These are phyloP conservation scores for Xerocomus nothofagi DNA, from an alignment of 1,284 basidiomycete genomes.

Conservation along the genomic window DNA sequence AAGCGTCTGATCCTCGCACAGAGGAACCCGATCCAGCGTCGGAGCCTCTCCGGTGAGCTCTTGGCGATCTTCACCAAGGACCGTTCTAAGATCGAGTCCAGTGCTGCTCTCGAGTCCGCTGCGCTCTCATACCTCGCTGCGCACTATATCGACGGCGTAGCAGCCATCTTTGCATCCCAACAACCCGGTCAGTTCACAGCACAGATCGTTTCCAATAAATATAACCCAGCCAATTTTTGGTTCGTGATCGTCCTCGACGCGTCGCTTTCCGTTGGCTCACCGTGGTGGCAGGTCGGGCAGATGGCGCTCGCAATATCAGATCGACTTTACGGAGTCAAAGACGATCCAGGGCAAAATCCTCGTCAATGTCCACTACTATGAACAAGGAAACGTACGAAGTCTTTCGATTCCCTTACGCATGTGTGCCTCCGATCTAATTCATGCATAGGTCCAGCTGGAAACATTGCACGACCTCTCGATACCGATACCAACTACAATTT, in stretches of 20 bases:
- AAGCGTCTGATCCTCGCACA: constrained; percentile 70
- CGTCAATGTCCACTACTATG: constrained; percentile 92
- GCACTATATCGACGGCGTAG: constrained; percentile 77
- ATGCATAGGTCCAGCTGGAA: constrained; percentile 79
- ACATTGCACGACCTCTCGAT: constrained; percentile 71
- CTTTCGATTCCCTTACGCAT: background rate
- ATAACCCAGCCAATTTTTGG: constrained; percentile 92
- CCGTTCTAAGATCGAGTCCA: constrained; percentile 30
- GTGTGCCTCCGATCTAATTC: constrained; percentile 1
- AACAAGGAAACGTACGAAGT: constrained; percentile 85
- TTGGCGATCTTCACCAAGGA: background rate
- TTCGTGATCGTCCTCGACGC: constrained; percentile 29
- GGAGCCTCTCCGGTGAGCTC: constrained; percentile 72
- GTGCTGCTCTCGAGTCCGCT: constrained; percentile 67
- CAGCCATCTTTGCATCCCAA: constrained; percentile 60
- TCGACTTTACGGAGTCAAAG: constrained; percentile 54
- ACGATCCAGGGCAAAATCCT: constrained; percentile 65
- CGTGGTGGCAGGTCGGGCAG: constrained; percentile 73
- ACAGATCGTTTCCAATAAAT: constrained; percentile 90
- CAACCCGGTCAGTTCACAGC: constrained; percentile 59
- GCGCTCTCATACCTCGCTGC: constrained; percentile 70
- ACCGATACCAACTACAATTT: constrained; percentile 58
- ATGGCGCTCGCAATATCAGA: constrained; percentile 82
- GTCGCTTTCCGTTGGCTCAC: constrained; percentile 1
- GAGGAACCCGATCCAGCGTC: constrained; percentile 62